These are phyloP conservation scores for Diplodia corticola DNA, from an alignment of 2,329 filamentous ascomycete species.

Conservation along the genomic window DNA sequence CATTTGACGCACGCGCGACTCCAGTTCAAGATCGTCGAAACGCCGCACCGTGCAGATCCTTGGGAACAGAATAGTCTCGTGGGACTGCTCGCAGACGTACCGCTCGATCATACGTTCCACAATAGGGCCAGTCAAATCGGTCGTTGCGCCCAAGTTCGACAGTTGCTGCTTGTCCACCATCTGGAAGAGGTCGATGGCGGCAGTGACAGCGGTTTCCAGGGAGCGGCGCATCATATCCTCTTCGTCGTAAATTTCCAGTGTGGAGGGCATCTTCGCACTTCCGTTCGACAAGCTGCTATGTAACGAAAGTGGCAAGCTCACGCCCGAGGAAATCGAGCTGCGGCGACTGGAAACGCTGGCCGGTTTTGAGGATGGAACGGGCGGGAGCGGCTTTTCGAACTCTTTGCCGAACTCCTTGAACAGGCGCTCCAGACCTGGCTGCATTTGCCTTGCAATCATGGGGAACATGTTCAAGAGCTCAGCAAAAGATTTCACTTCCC, in stretches of 20 bases:
- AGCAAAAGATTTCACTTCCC: conserved; percentile 86
- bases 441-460: conserved; percentile 95
- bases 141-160: conserved; percentile 86
- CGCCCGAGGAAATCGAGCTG: conserved; percentile 39
- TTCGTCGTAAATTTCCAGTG: conserved; percentile 75
- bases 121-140: conserved; percentile 85
- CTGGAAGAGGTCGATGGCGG: conserved; percentile 94
- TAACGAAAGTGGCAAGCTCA: conserved; percentile 38
- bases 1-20: conserved; percentile 90
- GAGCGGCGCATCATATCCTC: conserved; percentile 87
- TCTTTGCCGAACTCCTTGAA: conserved; percentile 87
- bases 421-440: conserved; percentile 81
- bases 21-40: conserved; percentile 81
- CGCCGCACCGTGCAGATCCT: conserved; percentile 75
- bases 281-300: conserved; percentile 41
- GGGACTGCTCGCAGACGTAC: conserved; percentile 90
- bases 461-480: conserved; percentile 90
- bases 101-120: conserved; percentile 94
- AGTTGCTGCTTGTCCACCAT: conserved; percentile 94
- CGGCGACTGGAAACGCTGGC: conserved; percentile 37
- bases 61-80: conserved; percentile 80
- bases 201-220: conserved; percentile 86
- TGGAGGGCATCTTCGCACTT: conserved; percentile 35
- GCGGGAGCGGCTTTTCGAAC: conserved; percentile 80
- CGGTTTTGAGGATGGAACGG: conserved; percentile 55